Base-by-base conservation (phyloP, 768 basidiomycete species). In the Scleroderma bovista region DNA sequence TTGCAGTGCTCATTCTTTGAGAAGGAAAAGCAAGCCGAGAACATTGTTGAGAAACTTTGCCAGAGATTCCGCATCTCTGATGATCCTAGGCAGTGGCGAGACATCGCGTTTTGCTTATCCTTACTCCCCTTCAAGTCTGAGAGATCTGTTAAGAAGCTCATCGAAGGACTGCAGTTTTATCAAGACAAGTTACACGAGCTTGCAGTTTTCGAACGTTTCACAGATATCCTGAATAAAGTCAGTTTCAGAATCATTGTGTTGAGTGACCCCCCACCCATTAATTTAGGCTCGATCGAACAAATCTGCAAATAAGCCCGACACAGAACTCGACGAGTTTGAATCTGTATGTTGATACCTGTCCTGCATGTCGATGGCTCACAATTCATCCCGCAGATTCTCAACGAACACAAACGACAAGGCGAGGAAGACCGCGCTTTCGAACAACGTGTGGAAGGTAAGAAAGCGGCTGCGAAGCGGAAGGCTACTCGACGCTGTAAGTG, bases 1-100 rank as follows among this genome's bases (percentile, higher is more conserved):
- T 4, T 6, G 1, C 24, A 23, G 17, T 32, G 32, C 43, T 4
- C 13, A 19, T 29, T 39, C 53, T 31, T n/a, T 49, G 33, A 26
- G 34, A 24, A 95, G 93, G 93, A 98, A 70, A 97, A 95, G 69
- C 95, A 96, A 80, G 94, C 95, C 0, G 95, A 98, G 69, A 87
- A 79, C 60, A 91, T 99, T 54, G 90, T 98, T 47, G 95, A 99
- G 60, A 99, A 97, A 64, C 82, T 99, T 2, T 99, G 96, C 60
- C 93, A 96, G 60, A 83, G 95, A 8, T 97, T 98, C 83, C 79
- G 88, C 20, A 73, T 91, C 3, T 83, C 88, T 1, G 86, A 88
- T 37, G 92, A 94, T 26, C 80, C 90, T 15, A 80, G 95, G 6
- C 96, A 98, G 63, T 99, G 96, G 96, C 81, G 93, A 20, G 95